Conservation (phyloP, 169 alveolate genomes). For the Plasmodium vivax region DNA sequence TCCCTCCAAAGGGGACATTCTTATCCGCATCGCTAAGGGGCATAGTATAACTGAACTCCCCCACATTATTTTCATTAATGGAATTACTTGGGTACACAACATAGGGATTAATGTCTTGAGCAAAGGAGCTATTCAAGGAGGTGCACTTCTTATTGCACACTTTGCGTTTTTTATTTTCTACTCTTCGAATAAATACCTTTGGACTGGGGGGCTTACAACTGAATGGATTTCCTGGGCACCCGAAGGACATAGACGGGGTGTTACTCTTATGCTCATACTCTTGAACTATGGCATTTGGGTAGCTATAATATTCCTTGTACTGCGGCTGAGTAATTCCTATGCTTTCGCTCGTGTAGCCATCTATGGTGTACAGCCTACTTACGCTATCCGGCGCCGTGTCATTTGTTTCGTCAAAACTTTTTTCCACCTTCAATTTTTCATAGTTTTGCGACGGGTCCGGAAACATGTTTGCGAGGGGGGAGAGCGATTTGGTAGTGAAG, state of each 20-base stretch:
- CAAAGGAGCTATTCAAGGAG: constrained; percentile 21
- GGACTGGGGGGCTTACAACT: constrained; percentile 28
- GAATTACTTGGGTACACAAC: constrained; percentile 33
- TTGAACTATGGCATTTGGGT: constrained; percentile 26
- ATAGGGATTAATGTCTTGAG: constrained; percentile 22
- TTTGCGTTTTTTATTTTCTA: constrained; percentile 41
- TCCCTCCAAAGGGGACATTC: neutral
- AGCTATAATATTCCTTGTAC: constrained; percentile 29
- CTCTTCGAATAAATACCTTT: constrained; percentile 65
- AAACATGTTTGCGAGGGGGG: neutral
- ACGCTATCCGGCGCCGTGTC: constrained; percentile 32
- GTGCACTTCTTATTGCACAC: constrained; percentile 16
- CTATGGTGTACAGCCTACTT: constrained; percentile 1
- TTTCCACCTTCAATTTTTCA: constrained; percentile 38
- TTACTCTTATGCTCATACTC: constrained; percentile 19
- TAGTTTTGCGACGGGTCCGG: neutral
- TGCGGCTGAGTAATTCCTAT: constrained; percentile 23
- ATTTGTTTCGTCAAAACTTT: constrained; percentile 36
- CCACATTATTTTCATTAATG: constrained; percentile 22
- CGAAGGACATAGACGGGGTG: constrained; percentile 4
- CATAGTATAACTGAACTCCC: constrained; percentile 21
- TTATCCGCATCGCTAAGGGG: neutral
- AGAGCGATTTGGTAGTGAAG: neutral
- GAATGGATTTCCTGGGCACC: constrained; percentile 31
- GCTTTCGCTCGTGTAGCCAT: constrained; percentile 19